Base-by-base conservation (phyloP, 1,139 yeast genomes). In the Entelexis sorbosivorans region DNA sequence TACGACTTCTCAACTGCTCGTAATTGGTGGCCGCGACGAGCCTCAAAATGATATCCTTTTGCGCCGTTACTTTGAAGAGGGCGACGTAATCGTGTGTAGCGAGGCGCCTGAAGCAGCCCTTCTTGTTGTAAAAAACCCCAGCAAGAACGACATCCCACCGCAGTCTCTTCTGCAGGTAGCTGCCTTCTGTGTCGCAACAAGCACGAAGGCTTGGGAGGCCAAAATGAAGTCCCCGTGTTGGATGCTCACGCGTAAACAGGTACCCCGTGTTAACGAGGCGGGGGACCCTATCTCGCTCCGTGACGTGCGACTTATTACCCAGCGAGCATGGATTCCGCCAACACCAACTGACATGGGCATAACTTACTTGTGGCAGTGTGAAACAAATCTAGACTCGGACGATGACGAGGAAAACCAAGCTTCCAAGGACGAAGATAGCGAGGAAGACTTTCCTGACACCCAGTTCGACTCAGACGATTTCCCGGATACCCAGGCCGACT, bases 111-210 rank as follows among this genome's bases (percentile, higher is more conserved):
- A 83, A 2, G 77, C 94, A 0, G 69, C 83, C 36, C 78, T 82
- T 52, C 95, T 86, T 0, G 78, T 91, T 64, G 74, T 91, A 49
- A 83, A 85, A 64, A 88, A 88, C 62, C 94, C 69, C 65, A 71
- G 72, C 49, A 77, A 76, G 24, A 13, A 2, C 4, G 75, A 75
- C 49, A 75, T 74, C 10, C 68, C 84, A 2, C 96, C 96, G 0
- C 75, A 87, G 9, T 83, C 98, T 0, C 71, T 89, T 54, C 74
- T 81, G 67, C 98, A 91, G 65, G 96, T 98, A 0, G 96, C 96
- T 13, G 76, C 85, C 11, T 81, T 82, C 61, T 76, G 94, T 13
- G 75, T 88, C 58, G 64, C 68, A 0, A 74, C 93, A n/a, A 76
- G 89, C 0, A 81, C 95, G 1, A 78, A 76, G 46, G 95, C 96